Evolutionary conservation across 371 early-diverging fungal species (phyloP).

Genomic region (Circinella umbellata): DNA sequence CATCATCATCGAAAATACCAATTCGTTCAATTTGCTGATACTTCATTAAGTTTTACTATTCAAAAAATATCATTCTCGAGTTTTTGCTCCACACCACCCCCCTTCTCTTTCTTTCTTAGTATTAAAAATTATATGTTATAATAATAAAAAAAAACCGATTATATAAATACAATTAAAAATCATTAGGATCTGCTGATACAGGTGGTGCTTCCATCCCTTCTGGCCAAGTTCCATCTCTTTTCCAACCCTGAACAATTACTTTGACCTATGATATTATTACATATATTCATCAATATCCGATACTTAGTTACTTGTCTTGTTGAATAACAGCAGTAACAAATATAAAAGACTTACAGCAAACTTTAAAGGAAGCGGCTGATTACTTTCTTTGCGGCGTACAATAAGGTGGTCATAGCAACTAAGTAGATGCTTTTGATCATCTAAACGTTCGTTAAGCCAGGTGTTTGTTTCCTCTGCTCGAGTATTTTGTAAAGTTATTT

Average conservation of each 20-base stretch:
- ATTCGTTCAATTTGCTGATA: no score
- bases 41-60: no score
- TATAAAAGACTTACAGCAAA: constrained; percentile 12
- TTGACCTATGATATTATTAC: constrained; percentile 6
- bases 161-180: not conserved
- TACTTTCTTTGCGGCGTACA: constrained; percentile 2
- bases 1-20: no score
- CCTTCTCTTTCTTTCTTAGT: no score
- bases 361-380: constrained; percentile 14
- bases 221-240: constrained; percentile 20
- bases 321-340: not conserved
- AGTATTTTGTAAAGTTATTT: not conserved
- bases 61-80: no score
- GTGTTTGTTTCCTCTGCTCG: not conserved
- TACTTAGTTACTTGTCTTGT: no score
- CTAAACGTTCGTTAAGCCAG: not conserved
- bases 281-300: no score
- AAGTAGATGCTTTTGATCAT: constrained; percentile 4
- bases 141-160: not conserved
- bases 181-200: not conserved
- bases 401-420: constrained; percentile 3
- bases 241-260: constrained; percentile 18
- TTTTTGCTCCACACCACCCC: no score
- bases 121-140: not conserved
- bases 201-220: constrained; percentile 16